Evolutionary conservation across 2,329 filamentous ascomycete species (phyloP).

Genomic region (Neofusicoccum parvum): DNA sequence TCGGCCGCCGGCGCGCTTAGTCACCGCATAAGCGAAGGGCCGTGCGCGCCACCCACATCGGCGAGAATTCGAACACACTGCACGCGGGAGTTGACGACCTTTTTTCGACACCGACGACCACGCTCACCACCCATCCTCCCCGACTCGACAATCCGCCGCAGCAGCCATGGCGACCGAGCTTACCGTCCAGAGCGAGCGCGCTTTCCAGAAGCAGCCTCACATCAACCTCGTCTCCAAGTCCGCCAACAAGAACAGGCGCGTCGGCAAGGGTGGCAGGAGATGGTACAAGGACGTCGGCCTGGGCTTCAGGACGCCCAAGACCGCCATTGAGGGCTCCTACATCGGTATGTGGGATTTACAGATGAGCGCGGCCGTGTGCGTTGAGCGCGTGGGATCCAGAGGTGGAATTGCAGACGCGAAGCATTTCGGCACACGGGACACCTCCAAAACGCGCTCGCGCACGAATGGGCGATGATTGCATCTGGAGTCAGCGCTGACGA

Average conservation of each 20-base stretch:
- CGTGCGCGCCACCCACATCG: constrained; percentile 18
- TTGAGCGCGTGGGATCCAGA: background rate
- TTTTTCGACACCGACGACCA: constrained; percentile 22
- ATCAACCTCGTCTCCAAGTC: constrained; percentile 99
- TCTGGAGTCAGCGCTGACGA: constrained; percentile 1
- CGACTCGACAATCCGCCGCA: constrained; percentile 27
- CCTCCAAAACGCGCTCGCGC: background rate
- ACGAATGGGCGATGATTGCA: background rate
- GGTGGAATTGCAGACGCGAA: constrained; percentile 1
- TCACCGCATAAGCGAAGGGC: constrained; percentile 17
- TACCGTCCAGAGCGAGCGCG: constrained; percentile 96
- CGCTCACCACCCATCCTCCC: constrained; percentile 17
- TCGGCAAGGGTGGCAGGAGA: constrained; percentile 91
- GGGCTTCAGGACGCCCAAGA: constrained; percentile 98
- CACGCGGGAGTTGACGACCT: constrained; percentile 8
- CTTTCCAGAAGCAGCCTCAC: constrained; percentile 99
- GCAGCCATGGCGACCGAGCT: constrained; percentile 49
- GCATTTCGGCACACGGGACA: background rate
- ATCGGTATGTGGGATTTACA: constrained; percentile 72
- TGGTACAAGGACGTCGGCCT: constrained; percentile 99
- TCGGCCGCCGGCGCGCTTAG: background rate
- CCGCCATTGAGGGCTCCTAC: constrained; percentile 97
- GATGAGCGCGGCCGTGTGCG: background rate
- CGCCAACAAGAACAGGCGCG: constrained; percentile 74
- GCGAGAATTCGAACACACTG: background rate